Percentiles rank a stretch among this genome's conserved stretches.
Evolutionary conservation across 164 flowering plant species (phyloP).

Genomic region (Nymphaea colorata): DNA sequence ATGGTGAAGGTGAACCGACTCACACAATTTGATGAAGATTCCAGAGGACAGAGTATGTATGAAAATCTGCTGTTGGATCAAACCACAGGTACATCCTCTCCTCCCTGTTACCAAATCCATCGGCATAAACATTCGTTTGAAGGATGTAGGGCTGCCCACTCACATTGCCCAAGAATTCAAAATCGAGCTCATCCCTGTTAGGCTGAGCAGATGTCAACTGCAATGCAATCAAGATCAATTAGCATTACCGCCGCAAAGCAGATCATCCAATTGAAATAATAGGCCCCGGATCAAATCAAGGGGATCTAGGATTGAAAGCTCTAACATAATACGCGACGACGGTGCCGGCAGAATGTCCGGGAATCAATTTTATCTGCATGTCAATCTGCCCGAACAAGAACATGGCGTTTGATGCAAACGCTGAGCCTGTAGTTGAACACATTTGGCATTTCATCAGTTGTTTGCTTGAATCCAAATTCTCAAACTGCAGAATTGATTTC

Average conservation of each 20-base stretch:
- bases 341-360: slow-evolving; percentile 76
- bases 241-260: background rate
- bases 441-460: background rate
- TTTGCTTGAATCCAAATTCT: background rate
- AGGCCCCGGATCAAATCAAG: background rate
- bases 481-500: background rate
- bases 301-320: background rate
- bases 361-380: slow-evolving; percentile 76
- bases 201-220: slow-evolving; percentile 74
- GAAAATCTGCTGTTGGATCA: slow-evolving; percentile 81
- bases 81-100: slow-evolving; percentile 79
- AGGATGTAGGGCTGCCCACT: slow-evolving; percentile 58
- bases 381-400: slow-evolving; percentile 76
- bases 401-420: slow-evolving; percentile 63
- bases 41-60: slow-evolving; percentile 79
- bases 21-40: slow-evolving; percentile 83
- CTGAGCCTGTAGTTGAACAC: slow-evolving; percentile 38
- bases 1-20: slow-evolving; percentile 11
- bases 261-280: background rate
- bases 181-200: slow-evolving; percentile 68
- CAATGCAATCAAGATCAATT: slow-evolving; percentile 5
- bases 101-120: slow-evolving; percentile 70
- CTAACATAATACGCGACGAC: slow-evolving; percentile 79
- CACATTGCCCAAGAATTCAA: slow-evolving; percentile 85
- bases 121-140: slow-evolving; percentile 72